Conservation (phyloP, 2,329 filamentous ascomycete genomes). For the Knoxdaviesia proteae region DNA sequence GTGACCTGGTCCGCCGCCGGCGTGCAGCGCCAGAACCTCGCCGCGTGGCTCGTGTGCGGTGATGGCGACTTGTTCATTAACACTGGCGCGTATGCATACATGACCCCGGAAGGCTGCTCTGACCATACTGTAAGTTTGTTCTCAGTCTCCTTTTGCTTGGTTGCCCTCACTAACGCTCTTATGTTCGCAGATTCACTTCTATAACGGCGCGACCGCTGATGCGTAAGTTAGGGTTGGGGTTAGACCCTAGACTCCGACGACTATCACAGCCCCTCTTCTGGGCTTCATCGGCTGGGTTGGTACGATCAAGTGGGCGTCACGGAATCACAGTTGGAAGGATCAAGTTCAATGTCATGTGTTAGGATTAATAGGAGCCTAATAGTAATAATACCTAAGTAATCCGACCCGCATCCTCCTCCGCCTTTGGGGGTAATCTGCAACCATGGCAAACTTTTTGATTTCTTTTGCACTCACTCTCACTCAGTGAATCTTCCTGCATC, state of each 20-base stretch:
- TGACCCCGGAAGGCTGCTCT: conserved; percentile 29
- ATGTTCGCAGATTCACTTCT: conserved; percentile 16
- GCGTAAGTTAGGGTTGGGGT: neutral
- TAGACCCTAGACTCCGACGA: neutral
- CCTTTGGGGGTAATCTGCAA: too few relatives aligned
- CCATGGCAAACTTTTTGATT: too few relatives aligned
- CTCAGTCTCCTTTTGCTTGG: neutral
- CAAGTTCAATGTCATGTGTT: too few relatives aligned
- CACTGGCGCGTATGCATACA: conserved; percentile 30
- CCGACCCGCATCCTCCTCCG: too few relatives aligned
- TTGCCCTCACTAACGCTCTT: neutral
- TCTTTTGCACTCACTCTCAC: too few relatives aligned
- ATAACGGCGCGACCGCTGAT: conserved; percentile 15
- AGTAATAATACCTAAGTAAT: too few relatives aligned
- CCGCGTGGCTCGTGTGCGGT: conserved; percentile 32
- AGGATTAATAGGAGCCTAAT: too few relatives aligned
- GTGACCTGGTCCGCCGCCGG: conserved; percentile 26
- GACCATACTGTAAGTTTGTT: conserved; percentile 24
- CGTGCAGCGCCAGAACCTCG: conserved; percentile 25
- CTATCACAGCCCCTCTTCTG: too few relatives aligned
- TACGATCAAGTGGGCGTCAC: too few relatives aligned
- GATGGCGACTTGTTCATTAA: conserved; percentile 28
- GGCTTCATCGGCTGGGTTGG: too few relatives aligned
- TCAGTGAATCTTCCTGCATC: too few relatives aligned
- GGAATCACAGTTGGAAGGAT: too few relatives aligned